phyloP scores from a whole-genome alignment of 164 flowering plant genomes.

The Vitis labrusca region DNA sequence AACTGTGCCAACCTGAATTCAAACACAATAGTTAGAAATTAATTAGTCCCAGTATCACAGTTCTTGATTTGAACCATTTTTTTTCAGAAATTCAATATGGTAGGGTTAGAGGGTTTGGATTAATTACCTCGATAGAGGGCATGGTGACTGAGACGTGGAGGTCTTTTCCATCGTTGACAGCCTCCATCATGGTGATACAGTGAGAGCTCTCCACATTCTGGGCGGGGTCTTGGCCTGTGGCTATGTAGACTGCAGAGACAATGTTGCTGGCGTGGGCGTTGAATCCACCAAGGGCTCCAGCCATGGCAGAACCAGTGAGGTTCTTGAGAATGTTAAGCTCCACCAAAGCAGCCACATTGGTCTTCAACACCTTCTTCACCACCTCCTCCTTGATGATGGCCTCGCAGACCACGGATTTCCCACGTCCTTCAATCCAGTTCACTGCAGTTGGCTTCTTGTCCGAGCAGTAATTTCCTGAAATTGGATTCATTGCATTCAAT shows the following conservation, averaged over 20 bases:
- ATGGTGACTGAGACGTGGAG: conserved; percentile 61
- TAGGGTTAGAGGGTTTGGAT: background rate
- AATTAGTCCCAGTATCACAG: background rate
- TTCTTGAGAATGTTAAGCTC: conserved; percentile 74
- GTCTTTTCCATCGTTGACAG: conserved; percentile 50
- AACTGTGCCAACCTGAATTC: conserved; percentile 62
- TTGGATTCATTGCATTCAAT: too few species aligned
- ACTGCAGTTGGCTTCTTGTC: conserved; percentile 62
- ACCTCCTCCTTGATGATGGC: conserved; percentile 52
- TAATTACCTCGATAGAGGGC: conserved; percentile 55
- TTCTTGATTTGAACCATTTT: too few species aligned
- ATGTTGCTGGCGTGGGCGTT: conserved; percentile 70
- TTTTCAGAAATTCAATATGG: background rate
- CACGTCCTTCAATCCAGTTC: conserved; percentile 67
- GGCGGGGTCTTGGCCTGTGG: conserved; percentile 69
- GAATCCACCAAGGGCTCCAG: conserved; percentile 70
- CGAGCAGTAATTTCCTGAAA: conserved; percentile 44
- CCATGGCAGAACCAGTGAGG: conserved; percentile 63
- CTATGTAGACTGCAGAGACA: conserved; percentile 50
- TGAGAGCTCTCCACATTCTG: conserved; percentile 64
- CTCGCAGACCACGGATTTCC: conserved; percentile 65
- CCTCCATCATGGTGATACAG: conserved; percentile 68
- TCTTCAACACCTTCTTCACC: conserved; percentile 54
- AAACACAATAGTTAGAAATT: background rate
- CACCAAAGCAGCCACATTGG: conserved; percentile 41